Evolutionary conservation across 2,329 filamentous ascomycete species (phyloP), one percentile per base, ranked within the genome.

Genomic region (Metarhizium brunneum): DNA sequence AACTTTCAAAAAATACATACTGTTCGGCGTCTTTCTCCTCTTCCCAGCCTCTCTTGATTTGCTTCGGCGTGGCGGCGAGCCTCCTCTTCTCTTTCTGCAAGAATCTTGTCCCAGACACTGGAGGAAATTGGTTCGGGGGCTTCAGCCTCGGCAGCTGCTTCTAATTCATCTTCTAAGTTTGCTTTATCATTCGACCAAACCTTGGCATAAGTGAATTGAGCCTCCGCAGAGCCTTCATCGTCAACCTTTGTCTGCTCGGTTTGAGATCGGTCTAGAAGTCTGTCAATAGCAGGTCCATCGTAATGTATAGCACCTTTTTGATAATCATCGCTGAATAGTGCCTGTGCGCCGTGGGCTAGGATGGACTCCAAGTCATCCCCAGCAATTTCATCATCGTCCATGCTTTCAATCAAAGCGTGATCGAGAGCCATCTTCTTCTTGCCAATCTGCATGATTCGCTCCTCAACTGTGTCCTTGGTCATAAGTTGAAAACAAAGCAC

Each of bases 371-470:
- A 73, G 65, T 97, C 91, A 57, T 87, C 79, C 7, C 85, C 84
- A 8, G 83, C 84, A 42, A 92, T 82, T 49, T 94, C 87, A n/a
- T 92, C 86, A 2, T 84, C 82, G 56, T 92, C 90, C 82, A 99
- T 90, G 54, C 84, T 86, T 67, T 97, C 92, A 57, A 99, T 96
- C 20, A 99, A 80, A 1, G 94, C 88, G 69, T 97, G 92, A 64
- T 99, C 94, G 0, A 99, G 80, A 0, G 90, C 90, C 84, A 99
- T 90, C 73, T 99, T 99, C 71, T 90, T 95, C 63, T 90, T 87
- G 6, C 94, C 94, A 62, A 95, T 90, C 68, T 96, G 90, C 76
- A 97, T 88, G 54, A 99, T 97, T 66, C 92, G 92, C 71, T 99
- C 94, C 68, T 99, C 94, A 0, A 88, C 90, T 32, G 87, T 92